Conservation (phyloP, 169 alveolate species). For the Eimeria brunetti region DNA sequence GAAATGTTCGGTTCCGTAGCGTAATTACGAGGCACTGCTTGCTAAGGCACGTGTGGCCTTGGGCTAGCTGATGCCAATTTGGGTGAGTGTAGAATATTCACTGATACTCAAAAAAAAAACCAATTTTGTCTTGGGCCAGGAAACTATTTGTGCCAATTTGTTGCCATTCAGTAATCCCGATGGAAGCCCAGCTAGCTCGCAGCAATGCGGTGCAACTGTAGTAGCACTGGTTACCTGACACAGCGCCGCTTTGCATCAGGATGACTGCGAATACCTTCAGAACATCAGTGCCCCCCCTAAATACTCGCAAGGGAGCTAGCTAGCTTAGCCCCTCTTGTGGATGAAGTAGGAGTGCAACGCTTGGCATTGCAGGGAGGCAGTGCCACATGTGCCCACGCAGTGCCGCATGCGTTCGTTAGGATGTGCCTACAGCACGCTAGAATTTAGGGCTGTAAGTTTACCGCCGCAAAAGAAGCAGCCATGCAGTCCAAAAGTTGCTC, state of each 20-base stretch:
- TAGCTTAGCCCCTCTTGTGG: not conserved
- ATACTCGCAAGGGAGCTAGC: not conserved
- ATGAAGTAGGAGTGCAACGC: not conserved
- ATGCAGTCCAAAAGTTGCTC: constrained; percentile 43
- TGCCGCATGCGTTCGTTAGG: too few relatives aligned
- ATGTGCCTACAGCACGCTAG: not conserved
- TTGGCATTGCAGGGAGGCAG: not conserved
- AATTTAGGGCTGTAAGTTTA: constrained; percentile 20
- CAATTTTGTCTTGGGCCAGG: not conserved
- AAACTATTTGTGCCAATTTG: not conserved
- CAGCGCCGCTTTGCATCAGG: not conserved
- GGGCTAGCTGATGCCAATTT: not conserved
- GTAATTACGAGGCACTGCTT: not conserved
- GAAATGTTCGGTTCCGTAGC: not conserved
- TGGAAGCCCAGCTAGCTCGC: not conserved
- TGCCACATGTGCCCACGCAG: not conserved
- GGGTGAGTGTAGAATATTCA: not conserved
- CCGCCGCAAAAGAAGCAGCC: constrained; percentile 69
- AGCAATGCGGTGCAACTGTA: not conserved
- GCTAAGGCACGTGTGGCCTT: not conserved
- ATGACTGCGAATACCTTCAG: not conserved
- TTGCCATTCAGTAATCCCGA: not conserved
- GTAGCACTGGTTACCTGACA: not conserved
- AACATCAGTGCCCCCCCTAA: not conserved
- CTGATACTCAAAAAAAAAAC: not conserved